phyloP scores from a whole-genome alignment of 305 asterid species.

The Fraxinus velutina region DNA sequence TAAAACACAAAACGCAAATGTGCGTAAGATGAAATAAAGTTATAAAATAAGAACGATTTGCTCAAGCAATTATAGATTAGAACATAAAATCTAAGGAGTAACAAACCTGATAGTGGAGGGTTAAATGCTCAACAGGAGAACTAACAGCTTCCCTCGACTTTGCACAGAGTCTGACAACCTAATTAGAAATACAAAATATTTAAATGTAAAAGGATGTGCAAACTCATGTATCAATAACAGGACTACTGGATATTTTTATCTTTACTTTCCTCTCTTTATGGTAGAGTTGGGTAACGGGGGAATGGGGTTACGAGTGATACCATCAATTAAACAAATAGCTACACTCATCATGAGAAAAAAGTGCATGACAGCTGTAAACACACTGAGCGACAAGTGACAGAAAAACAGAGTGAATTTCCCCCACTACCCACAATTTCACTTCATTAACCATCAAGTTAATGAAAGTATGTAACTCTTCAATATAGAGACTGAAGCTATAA shows the following conservation, averaged over 20 bases:
- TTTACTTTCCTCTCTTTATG: background rate
- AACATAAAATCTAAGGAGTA: conserved; percentile 1
- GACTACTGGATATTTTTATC: background rate
- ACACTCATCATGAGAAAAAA: background rate
- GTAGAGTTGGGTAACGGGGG: conserved; percentile 5
- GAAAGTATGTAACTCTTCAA: background rate
- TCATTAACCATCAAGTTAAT: background rate
- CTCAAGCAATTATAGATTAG: background rate
- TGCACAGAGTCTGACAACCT: conserved; percentile 97
- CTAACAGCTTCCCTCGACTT: conserved; percentile 99
- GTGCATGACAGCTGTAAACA: background rate
- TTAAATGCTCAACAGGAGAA: conserved; percentile 96
- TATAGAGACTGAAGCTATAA: conserved; percentile 6
- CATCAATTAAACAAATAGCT: background rate
- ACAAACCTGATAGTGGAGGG: conserved; percentile 92
- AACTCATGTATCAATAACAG: conserved; percentile 12
- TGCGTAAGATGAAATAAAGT: background rate
- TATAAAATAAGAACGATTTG: background rate
- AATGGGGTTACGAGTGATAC: background rate
- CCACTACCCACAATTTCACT: background rate
- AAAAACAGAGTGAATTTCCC: background rate
- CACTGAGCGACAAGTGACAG: background rate
- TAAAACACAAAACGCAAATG: background rate
- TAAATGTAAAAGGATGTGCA: background rate
- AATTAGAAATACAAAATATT: conserved; percentile 10